Percentiles rank a stretch among this genome's conserved stretches.
Conservation (phyloP, 1,139 yeast genomes). For the Maudiozyma humilis region DNA sequence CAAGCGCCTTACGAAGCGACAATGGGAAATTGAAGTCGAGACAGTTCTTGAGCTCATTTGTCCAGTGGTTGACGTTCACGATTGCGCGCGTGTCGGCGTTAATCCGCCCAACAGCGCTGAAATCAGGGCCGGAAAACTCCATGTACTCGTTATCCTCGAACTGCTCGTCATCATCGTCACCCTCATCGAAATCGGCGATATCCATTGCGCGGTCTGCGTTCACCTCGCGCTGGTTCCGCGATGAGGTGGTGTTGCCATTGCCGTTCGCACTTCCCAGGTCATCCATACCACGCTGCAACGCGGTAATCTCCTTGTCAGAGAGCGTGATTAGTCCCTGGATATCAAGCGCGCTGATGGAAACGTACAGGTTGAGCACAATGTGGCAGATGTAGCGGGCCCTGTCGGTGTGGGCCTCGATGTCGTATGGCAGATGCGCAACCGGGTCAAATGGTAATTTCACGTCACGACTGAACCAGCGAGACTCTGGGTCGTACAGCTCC, state of each 20-base stretch:
- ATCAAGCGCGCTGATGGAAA: slow-evolving; percentile 73
- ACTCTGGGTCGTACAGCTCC: slow-evolving; percentile 41
- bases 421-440: slow-evolving; percentile 61
- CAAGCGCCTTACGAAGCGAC: slow-evolving; percentile 49
- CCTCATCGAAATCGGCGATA: slow-evolving; percentile 36
- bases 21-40: slow-evolving; percentile 67
- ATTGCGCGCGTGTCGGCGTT: slow-evolving; percentile 64
- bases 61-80: slow-evolving; percentile 75
- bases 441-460: slow-evolving; percentile 51
- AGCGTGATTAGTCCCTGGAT: slow-evolving; percentile 65
- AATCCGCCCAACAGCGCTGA: slow-evolving; percentile 46
- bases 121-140: slow-evolving; percentile 39
- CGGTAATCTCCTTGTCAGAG: slow-evolving; percentile 50
- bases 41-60: slow-evolving; percentile 78
- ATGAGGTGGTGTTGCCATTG: slow-evolving; percentile 41
- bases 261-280: slow-evolving; percentile 26
- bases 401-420: slow-evolving; percentile 59
- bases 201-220: slow-evolving; percentile 18
- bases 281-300: slow-evolving; percentile 37
- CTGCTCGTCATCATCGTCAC: slow-evolving; percentile 31
- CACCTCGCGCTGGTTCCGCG: slow-evolving; percentile 2
- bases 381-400: slow-evolving; percentile 70
- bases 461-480: slow-evolving; percentile 49
- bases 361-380: slow-evolving; percentile 67
- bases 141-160: slow-evolving; percentile 24